Evolutionary conservation across 164 flowering plant genomes (phyloP), one percentile per base, ranked within the genome.

Genomic region (Liriodendron chinense): DNA sequence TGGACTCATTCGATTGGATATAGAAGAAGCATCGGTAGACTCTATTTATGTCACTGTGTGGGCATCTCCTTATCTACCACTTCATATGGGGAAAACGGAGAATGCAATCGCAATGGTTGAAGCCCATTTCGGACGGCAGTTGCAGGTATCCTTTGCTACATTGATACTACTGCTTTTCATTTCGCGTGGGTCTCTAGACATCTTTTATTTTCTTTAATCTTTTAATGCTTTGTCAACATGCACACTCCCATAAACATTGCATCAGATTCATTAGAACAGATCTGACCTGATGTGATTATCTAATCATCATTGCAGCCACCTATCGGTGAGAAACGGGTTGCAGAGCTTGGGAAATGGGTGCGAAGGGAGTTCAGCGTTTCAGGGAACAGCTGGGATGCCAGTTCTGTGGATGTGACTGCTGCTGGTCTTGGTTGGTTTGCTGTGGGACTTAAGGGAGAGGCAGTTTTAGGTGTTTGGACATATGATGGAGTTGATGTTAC

Each of bases 401-500:
- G 91, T 80, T 92, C 89, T 63, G 88, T 88, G 21, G 99, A 96
- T 76, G 81, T 92, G 79, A 94, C 99, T 71, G 95, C 87, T 77
- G 85, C 95, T 75, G 98, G 98, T 72, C 88, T 96, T 34, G 98
- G 99, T 73, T 96, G 99, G 99, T 92, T 92, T 86, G 89, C 93
- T 43, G 73, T 96, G 78, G 95, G 96, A 68, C 89, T 96, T 16
- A 94, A 89, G 82, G 99, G 99, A 67, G 94, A 94, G 74, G 99
- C 95, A 22, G 64, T 57, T 7, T 75, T 96, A 47, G 88, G 94
- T 65, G 94, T 88, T 74, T 94, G 99, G 99, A 90, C 95, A 0
- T 96, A 96, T 48, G 98, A 94, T 53, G 97, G 97, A 65, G 83
- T 96, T 20, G 94, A 91, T 56, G 84, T 94, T 49, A 77, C 86